Evolutionary conservation across 2,329 filamentous ascomycete genomes (phyloP), one percentile per base, ranked within the genome.

Genomic region (Claviceps digitariae): DNA sequence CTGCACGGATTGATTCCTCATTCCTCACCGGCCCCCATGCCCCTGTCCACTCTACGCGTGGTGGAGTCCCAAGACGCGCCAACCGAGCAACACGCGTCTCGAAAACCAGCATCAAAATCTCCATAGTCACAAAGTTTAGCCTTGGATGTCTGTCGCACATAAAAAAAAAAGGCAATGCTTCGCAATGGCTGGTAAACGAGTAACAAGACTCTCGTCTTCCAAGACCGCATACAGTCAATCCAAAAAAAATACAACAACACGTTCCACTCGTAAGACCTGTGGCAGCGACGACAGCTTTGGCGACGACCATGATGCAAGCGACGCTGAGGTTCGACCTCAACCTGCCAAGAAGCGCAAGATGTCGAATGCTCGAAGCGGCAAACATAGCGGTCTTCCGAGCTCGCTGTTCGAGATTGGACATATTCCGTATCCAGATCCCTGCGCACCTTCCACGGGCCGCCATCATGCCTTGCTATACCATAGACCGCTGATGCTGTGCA

Each of bases 401-500:
- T 52, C 51, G 2, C 50, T 61, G 20, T 56, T 59, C 45, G 50
- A 51, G 10, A 52, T 52, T 12, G 41, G 38, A n/a, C 20, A 34
- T n/a, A 36, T 44, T 12, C 27, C 54, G n/a, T 36, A 48, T 21
- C 52, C 23, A 34, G 48, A 57, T 29, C 27, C 56, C 2, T 62
- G 60, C 47, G 25, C 48, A 20, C 54, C 56, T 4, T 54, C 57
- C 6, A 40, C 36, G 15, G 48, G 52, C 15, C 59, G 60, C 4
- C 55, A 17, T 3, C 60, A 62, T 43, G 54, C 56, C 17, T 15
- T 55, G 46, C 40, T 58, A 31, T 81, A 81, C 54, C 77, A 81
- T 60, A 66, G 67, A 2, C 76, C 77, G 0, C 64, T 74, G 4
- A 66, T 81, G 2, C 67, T 81, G 2, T 64, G 71, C 54, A 66